phyloP scores from a whole-genome alignment of 2,329 filamentous ascomycete genomes.

The Drechslerella stenobrocha region DNA sequence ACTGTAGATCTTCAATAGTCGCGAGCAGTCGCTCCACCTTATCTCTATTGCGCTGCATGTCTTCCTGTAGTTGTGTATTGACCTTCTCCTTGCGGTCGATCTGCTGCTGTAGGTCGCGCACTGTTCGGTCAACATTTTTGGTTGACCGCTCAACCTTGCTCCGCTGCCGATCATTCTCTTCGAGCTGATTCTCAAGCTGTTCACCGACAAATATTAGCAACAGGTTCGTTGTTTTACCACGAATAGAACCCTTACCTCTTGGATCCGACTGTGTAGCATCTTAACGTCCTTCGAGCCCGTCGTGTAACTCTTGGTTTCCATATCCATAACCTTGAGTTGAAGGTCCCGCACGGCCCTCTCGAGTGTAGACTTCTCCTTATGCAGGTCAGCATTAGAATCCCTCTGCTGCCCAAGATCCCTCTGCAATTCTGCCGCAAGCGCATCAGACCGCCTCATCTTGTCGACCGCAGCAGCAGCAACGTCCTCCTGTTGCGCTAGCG shows the following conservation, averaged over 20 bases:
- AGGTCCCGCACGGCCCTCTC: conserved; percentile 90
- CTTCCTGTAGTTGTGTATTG: conserved; percentile 76
- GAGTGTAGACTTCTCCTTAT: conserved; percentile 84
- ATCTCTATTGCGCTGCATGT: conserved; percentile 81
- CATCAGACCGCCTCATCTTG: conserved; percentile 94
- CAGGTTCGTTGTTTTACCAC: neutral
- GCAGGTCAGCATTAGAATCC: conserved; percentile 76
- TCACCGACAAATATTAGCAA: conserved; percentile 3
- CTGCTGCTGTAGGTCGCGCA: conserved; percentile 89
- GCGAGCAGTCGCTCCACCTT: conserved; percentile 85
- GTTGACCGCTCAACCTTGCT: conserved; percentile 81
- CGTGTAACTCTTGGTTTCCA: conserved; percentile 96
- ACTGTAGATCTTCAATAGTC: conserved; percentile 91
- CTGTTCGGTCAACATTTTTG: conserved; percentile 88
- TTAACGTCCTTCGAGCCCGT: conserved; percentile 92
- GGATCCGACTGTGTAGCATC: conserved; percentile 89
- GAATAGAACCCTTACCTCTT: conserved; percentile 70
- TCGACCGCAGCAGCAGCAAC: conserved; percentile 87
- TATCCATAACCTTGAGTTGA: conserved; percentile 83
- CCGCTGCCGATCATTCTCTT: conserved; percentile 76
- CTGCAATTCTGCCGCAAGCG: conserved; percentile 82
- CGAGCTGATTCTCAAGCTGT: conserved; percentile 84
- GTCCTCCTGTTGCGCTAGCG: conserved; percentile 88
- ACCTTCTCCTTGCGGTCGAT: conserved; percentile 92
- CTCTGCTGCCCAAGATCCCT: conserved; percentile 87